These are phyloP conservation scores for Carex scoparia DNA, from an alignment of 176 grass and related monocot genomes.

Conservation along the genomic window DNA sequence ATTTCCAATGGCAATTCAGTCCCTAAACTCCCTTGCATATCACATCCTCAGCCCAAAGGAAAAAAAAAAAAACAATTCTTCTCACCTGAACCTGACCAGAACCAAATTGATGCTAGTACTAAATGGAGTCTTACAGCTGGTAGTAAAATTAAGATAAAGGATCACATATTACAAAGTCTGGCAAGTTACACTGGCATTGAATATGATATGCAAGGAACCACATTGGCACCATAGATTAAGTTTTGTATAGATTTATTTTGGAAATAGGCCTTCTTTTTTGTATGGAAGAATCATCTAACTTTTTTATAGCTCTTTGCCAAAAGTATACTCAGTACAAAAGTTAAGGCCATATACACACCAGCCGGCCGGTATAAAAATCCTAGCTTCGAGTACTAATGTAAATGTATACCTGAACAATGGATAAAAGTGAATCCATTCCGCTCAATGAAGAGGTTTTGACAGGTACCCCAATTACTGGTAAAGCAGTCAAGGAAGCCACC, in stretches of 20 bases:
- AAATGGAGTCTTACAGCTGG: not conserved
- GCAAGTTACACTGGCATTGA: not conserved
- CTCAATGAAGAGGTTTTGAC: slow-evolving; percentile 48
- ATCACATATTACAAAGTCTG: not conserved
- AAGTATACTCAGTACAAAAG: not conserved
- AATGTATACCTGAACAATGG: slow-evolving; percentile 69
- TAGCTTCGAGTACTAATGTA: not conserved
- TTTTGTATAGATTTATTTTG: not conserved
- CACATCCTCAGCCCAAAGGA: not conserved
- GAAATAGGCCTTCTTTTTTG: not conserved
- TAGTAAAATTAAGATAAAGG: not conserved
- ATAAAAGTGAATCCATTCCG: slow-evolving; percentile 86
- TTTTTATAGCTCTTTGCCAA: not conserved
- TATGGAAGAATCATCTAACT: not conserved
- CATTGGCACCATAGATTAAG: not conserved
- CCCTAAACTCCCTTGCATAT: not conserved
- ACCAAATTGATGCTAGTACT: not conserved
- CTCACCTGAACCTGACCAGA: not conserved
- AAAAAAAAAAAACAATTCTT: not conserved
- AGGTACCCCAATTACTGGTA: slow-evolving; percentile 83
- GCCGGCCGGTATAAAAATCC: not conserved
- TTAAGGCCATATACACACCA: not conserved
- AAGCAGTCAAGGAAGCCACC: slow-evolving; percentile 68
- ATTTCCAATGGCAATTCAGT: not conserved
- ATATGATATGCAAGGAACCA: not conserved